These are phyloP conservation scores for Dothideomycetes sp. DNA, from an alignment of 2,329 filamentous ascomycete species.

Conservation along the genomic window DNA sequence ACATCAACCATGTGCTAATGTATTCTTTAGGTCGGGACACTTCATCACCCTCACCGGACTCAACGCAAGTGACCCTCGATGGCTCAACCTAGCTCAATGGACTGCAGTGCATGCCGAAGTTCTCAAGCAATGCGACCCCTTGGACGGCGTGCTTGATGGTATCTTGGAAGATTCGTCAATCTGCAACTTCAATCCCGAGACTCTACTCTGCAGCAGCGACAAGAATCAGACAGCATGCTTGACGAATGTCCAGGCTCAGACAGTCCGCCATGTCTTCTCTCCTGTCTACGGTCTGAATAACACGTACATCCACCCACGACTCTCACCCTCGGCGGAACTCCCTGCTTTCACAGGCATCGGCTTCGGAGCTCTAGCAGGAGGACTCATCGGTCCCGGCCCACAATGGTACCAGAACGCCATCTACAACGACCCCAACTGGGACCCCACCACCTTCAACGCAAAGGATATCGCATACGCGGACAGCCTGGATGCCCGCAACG, in stretches of 20 bases:
- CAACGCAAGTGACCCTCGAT: conserved; percentile 25
- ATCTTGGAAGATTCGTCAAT: conserved; percentile 35
- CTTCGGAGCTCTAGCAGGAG: conserved; percentile 26
- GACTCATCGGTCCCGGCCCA: conserved; percentile 30
- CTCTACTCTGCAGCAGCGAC: conserved; percentile 25
- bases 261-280: conserved; percentile 32
- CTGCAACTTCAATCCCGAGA: conserved; percentile 31
- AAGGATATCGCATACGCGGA: conserved; percentile 27
- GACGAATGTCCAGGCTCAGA: conserved; percentile 31
- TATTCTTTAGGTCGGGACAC: too few relatives aligned
- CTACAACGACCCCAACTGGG: conserved; percentile 34
- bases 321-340: conserved; percentile 38
- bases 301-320: conserved; percentile 37
- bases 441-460: conserved; percentile 32
- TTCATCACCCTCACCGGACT: conserved; percentile 31
- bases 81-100: conserved; percentile 31
- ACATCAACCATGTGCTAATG: too few relatives aligned
- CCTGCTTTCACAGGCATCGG: conserved; percentile 24
- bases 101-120: conserved; percentile 30
- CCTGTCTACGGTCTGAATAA: conserved; percentile 32
- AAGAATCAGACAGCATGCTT: conserved; percentile 32
- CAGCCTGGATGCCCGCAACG: conserved; percentile 23
- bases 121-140: conserved; percentile 38
- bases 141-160: conserved; percentile 38
- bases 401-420: conserved; percentile 42